Percentiles rank a stretch among this genome's conserved stretches.
These are phyloP conservation scores for Leccinum subrobustum DNA, from an alignment of 1,284 basidiomycete species.

Conservation along the genomic window DNA sequence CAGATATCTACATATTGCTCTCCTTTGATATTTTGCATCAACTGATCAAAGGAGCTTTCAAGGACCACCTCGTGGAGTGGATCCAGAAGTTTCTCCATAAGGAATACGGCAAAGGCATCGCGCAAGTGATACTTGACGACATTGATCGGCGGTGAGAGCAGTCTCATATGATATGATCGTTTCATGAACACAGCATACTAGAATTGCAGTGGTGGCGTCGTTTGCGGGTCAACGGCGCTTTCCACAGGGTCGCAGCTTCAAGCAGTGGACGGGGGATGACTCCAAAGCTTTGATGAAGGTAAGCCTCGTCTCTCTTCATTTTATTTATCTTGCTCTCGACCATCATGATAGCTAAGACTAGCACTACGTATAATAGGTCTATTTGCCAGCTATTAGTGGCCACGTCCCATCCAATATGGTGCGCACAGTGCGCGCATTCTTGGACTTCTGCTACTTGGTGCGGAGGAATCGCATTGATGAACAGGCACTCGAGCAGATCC, in stretches of 20 bases:
- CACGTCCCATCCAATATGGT: background rate
- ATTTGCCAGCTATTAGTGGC: background rate
- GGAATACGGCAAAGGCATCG: rapidly evolving
- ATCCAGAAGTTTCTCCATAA: background rate
- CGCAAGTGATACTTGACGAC: background rate
- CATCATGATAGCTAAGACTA: no score
- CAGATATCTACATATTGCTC: background rate
- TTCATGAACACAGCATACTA: no score
- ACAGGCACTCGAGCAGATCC: background rate
- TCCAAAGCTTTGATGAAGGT: background rate
- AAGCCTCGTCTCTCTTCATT: no score
- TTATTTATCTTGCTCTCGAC: no score
- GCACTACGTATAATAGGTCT: background rate
- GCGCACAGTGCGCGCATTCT: background rate
- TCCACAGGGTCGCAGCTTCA: background rate
- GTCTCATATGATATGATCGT: no score
- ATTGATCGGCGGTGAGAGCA: background rate
- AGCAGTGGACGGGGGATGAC: background rate
- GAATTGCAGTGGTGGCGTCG: background rate
- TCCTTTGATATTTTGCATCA: background rate
- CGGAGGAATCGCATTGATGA: background rate
- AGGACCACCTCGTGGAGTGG: background rate
- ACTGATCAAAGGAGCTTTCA: background rate
- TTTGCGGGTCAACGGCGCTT: background rate
- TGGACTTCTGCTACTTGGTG: background rate